Conservation (phyloP, 106 monocot genomes). For the Dendrobium officinale region DNA sequence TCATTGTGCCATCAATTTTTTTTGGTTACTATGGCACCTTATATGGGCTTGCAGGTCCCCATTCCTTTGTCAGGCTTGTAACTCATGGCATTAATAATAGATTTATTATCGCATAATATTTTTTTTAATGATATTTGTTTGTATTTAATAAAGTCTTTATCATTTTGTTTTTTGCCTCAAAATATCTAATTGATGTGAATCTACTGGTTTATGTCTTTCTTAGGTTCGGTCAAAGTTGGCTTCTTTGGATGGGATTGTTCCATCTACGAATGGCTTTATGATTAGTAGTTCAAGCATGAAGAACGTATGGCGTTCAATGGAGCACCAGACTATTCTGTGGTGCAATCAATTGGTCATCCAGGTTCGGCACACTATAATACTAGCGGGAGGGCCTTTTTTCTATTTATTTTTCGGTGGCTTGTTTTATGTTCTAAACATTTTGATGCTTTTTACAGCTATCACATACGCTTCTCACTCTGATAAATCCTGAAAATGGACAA, state of each 20-base stretch:
- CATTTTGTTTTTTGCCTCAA: neutral
- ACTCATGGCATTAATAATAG: neutral
- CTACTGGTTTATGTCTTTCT: neutral
- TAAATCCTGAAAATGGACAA: slow-evolving; percentile 55
- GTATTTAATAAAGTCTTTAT: neutral
- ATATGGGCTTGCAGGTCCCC: neutral
- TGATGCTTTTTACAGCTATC: slow-evolving; percentile 49
- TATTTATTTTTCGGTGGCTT: neutral
- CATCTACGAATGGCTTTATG: slow-evolving; percentile 77
- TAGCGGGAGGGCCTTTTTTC: neutral
- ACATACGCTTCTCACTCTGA: slow-evolving; percentile 73
- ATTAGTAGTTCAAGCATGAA: slow-evolving; percentile 78
- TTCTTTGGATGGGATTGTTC: slow-evolving; percentile 88
- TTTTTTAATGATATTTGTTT: neutral
- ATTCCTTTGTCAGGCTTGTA: neutral
- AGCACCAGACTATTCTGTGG: slow-evolving; percentile 95
- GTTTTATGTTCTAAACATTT: slow-evolving; percentile 8
- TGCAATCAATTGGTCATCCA: slow-evolving; percentile 98
- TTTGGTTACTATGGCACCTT: neutral
- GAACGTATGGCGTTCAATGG: slow-evolving; percentile 92
- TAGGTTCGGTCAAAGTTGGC: slow-evolving; percentile 86
- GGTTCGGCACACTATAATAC: slow-evolving; percentile 24
- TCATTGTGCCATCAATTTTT: neutral
- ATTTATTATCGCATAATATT: neutral
- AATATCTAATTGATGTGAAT: neutral